Conservation (phyloP, 2,329 filamentous ascomycete genomes). For the Tolypocladium nubicola region DNA sequence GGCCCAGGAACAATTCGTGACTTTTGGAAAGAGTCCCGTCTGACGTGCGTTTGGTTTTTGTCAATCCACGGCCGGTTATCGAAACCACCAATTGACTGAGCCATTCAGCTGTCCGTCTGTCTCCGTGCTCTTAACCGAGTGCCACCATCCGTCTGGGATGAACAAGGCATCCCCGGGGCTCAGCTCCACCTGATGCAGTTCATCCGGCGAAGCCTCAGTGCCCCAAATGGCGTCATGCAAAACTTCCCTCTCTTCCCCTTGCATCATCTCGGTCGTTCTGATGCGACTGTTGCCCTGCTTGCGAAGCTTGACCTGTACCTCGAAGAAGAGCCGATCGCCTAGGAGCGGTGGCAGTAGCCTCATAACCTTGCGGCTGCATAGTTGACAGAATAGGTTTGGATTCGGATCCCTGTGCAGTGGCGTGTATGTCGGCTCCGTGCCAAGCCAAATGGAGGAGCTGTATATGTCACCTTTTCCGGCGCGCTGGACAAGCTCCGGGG, state of each 20-base stretch:
- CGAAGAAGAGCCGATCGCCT: conserved; percentile 54
- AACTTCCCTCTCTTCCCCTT: conserved; percentile 55
- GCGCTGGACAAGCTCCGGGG: conserved; percentile 50
- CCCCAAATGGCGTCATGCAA: conserved; percentile 66
- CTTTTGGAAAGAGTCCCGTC: not conserved
- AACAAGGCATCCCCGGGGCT: conserved; percentile 36
- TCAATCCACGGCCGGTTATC: conserved; percentile 12
- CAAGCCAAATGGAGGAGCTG: conserved; percentile 78
- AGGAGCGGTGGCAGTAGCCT: conserved; percentile 56
- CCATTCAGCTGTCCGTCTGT: conserved; percentile 25
- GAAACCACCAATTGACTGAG: conserved; percentile 37
- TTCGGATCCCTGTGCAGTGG: conserved; percentile 90
- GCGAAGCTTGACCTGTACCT: conserved; percentile 31
- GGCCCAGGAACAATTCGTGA: not conserved
- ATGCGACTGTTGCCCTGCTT: conserved; percentile 37
- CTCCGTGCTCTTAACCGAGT: conserved; percentile 30
- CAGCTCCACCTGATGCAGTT: conserved; percentile 43
- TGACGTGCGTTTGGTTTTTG: conserved; percentile 16
- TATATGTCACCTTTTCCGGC: conserved; percentile 79
- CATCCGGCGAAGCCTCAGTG: conserved; percentile 15
- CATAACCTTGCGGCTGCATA: conserved; percentile 62
- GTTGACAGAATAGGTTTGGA: conserved; percentile 81
- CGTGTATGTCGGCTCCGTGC: conserved; percentile 76
- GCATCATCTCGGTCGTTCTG: conserved; percentile 85
- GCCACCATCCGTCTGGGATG: conserved; percentile 34